A percentile compares a stretch with the other conserved stretches of the same genome.
Conservation (phyloP, 257 asterid genomes). For the Salvia splendens region DNA sequence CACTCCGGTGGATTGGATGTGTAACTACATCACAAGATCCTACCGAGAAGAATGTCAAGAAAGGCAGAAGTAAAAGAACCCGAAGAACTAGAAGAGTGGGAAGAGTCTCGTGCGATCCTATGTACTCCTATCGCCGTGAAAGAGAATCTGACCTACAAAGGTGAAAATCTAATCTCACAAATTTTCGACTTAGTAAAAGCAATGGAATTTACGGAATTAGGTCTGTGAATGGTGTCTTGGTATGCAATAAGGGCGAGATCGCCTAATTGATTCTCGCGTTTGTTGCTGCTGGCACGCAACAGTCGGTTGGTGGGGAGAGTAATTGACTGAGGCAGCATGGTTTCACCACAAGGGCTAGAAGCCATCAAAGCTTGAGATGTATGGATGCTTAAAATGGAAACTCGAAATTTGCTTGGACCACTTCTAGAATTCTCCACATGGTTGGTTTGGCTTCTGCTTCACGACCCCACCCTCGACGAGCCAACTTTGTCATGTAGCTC, state of each 20-base stretch:
- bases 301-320: slow-evolving; percentile 1
- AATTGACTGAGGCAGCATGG: slow-evolving; percentile 5
- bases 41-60: slow-evolving; percentile 46
- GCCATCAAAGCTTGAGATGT: not conserved
- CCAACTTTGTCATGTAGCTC: not conserved
- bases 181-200: no score
- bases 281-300: not conserved
- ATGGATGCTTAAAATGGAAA: slow-evolving; percentile 2
- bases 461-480: not conserved
- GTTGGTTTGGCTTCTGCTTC: slow-evolving; percentile 2
- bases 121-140: slow-evolving; percentile 56
- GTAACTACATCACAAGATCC: slow-evolving; percentile 47
- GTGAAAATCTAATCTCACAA: slow-evolving; percentile 25
- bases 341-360: not conserved
- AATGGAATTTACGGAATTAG: not conserved
- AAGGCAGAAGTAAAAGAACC: slow-evolving; percentile 47
- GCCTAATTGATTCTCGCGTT: not conserved
- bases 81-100: slow-evolving; percentile 63
- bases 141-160: slow-evolving; percentile 54
- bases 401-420: not conserved
- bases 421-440: slow-evolving; percentile 1
- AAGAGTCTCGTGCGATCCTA: slow-evolving; percentile 44
- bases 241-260: not conserved
- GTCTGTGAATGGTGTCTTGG: not conserved
- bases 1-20: slow-evolving; percentile 55